Evolutionary conservation across 202 grass and related monocot genomes (phyloP), one percentile per base, ranked within the genome.

Genomic region (Cymbopogon flexuosus): DNA sequence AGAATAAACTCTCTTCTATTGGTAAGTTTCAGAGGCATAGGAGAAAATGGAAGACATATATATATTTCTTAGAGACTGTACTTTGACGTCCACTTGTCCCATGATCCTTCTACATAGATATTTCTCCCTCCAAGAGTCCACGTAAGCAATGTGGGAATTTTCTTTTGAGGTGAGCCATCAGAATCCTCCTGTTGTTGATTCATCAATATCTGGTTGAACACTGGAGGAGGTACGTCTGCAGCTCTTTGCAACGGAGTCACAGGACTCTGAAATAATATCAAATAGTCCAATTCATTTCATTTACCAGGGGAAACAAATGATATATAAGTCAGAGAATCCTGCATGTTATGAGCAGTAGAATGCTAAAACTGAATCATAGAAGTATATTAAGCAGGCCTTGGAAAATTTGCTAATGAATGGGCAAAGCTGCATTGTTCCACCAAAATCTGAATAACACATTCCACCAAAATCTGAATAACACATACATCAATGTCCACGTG

Each of bases 51-150:
- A 23, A 4, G 8, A 23, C 1, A 0, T 0, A 65, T 52, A 43
- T 61, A 6, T 51, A 0, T 58, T 10, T 45, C 10, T 80, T 27
- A 27, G 27, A 27, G 23, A 24, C 14, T 72, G 39, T 85, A 93
- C 90, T 82, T 93, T 62, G 90, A 77, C 77, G 65, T 86, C 96
- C 88, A 95, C 47, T 91, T 83, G 63, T 95, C 84, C 96, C 96
- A 98, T 74, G 96, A 98, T 75, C 96, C 96, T 89, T 95, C 92
- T 16, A 98, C 84, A n/a, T 65, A 84, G 60, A 95, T 79, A 60
- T 57, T 79, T 46, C 83, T 91, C 54, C 96, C 96, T 58, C 90
- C 96, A 49, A 90, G 78, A 73, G 89, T 85, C 96, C 90, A 98
- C 39, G 81, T 40, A 24, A 98, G 83, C 68, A 98, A 67, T 52